Evolutionary conservation across 2,329 filamentous ascomycete genomes (phyloP).

Genomic region (Apiospora malaysiana): DNA sequence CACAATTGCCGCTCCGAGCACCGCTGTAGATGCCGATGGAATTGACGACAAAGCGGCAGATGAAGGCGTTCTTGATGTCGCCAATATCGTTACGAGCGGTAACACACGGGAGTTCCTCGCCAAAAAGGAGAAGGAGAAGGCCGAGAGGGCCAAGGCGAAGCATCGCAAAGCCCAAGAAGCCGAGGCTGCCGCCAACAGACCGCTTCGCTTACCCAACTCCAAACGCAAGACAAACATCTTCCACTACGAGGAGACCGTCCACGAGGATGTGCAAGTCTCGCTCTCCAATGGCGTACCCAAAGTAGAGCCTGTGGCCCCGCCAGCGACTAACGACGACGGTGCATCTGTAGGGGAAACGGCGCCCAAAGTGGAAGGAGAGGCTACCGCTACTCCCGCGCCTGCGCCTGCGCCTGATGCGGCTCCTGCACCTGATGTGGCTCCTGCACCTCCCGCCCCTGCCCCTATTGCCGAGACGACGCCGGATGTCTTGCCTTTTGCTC

Average conservation of each 20-base stretch:
- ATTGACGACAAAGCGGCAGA: slow-evolving; percentile 52
- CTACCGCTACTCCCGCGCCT: slow-evolving; percentile 27
- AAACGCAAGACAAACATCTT: slow-evolving; percentile 74
- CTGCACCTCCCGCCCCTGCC: slow-evolving; percentile 21
- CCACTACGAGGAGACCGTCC: slow-evolving; percentile 71
- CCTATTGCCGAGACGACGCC: slow-evolving; percentile 28
- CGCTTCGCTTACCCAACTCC: slow-evolving; percentile 70
- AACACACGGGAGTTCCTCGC: slow-evolving; percentile 83
- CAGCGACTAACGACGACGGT: slow-evolving; percentile 28
- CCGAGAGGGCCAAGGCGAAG: slow-evolving; percentile 65
- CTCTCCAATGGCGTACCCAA: slow-evolving; percentile 36
- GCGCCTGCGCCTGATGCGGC: slow-evolving; percentile 14
- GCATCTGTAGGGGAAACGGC: slow-evolving; percentile 30
- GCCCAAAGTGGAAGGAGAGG: slow-evolving; percentile 28
- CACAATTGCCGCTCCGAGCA: slow-evolving; percentile 29
- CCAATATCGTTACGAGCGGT: slow-evolving; percentile 81
- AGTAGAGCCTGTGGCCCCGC: slow-evolving; percentile 20
- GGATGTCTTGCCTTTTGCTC: slow-evolving; percentile 36
- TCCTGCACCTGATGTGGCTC: neutral
- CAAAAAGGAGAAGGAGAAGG: slow-evolving; percentile 82
- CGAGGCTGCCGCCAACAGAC: slow-evolving; percentile 59
- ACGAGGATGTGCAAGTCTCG: slow-evolving; percentile 56
- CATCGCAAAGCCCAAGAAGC: slow-evolving; percentile 64
- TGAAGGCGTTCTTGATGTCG: slow-evolving; percentile 82
- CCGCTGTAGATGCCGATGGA: slow-evolving; percentile 41